A percentile compares a stretch with the other conserved stretches of the same genome.
Conservation (phyloP, 148 eudicot genomes). For the Chenopodium berlandieri region DNA sequence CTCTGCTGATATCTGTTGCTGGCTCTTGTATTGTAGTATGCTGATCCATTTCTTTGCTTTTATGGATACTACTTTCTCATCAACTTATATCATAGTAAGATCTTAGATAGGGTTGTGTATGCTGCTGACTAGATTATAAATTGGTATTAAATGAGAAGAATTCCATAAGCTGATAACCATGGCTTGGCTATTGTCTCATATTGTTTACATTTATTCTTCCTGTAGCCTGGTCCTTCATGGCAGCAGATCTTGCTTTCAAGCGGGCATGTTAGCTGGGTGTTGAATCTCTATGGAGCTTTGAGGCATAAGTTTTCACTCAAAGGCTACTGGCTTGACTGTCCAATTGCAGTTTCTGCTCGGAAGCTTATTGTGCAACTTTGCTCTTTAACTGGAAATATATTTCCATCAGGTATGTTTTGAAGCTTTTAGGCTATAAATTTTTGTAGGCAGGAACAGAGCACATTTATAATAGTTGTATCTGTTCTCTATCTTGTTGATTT, state of each 20-base stretch:
- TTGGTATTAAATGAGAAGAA: constrained; percentile 5
- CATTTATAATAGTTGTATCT: not conserved
- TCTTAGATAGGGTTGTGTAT: not conserved
- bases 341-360: constrained; percentile 93
- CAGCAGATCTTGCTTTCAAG: constrained; percentile 68
- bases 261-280: constrained; percentile 83
- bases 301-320: constrained; percentile 70
- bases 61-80: not conserved
- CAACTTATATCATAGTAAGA: not conserved
- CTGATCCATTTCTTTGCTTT: not conserved
- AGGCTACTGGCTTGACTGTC: constrained; percentile 96
- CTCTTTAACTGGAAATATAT: constrained; percentile 78
- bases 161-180: not conserved
- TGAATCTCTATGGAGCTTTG: constrained; percentile 73
- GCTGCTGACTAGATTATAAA: not conserved
- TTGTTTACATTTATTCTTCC: constrained; percentile 23
- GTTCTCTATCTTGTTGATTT: constrained; percentile 11
- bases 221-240: constrained; percentile 93
- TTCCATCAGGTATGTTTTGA: constrained; percentile 61
- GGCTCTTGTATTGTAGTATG: not conserved
- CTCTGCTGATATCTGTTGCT: not conserved
- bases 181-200: constrained; percentile 13
- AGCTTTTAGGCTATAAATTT: constrained; percentile 3
- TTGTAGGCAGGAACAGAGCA: not conserved
- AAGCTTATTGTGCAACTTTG: constrained; percentile 86